Evolutionary conservation across 2,329 filamentous ascomycete species (phyloP), one percentile per base, ranked within the genome.

Genomic region (Pseudopyricularia javanii): DNA sequence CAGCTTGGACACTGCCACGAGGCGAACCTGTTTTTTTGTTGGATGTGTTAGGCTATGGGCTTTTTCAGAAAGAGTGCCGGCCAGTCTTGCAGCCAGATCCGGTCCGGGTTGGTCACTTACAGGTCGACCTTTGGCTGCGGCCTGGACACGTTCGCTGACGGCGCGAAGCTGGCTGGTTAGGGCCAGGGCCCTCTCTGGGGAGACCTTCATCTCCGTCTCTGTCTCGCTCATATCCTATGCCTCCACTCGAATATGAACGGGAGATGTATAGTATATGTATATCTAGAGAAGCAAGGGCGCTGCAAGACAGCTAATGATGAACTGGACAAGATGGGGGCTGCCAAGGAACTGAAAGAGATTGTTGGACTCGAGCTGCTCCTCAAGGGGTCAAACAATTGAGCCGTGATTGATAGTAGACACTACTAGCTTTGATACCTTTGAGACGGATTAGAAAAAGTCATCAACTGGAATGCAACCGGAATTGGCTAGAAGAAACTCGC

Each of bases 1-100:
- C 59, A 96, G 77, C 70, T 98, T 98, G 40, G 91, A 96, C 50
- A 98, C 93, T 28, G 93, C 91, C 43, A 98, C 90, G 37, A 98
- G 78, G 48, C 93, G 85, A 57, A 91, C 79, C 83, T 88, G 59
- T 35, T 52, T 57, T 55, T 47, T 47, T 50, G 53, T 49, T 30
- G 50, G 53, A 52, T 54, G 55, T 57, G 50, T 54, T 60, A 35
- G 51, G 50, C 14, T 22, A 12, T 11, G 7, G n/a, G 12, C 20
- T n/a, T 12, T 7, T 7, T 33, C 7, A 35, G 11, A n/a, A 14
- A 14, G 33, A n/a, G 33, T 7, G 33, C 4, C 15, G 33, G 33
- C 33, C 11, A 12, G 33, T 4, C 33, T n/a, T 4, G 33, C 17
- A 40, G 15, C 15, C 15, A 17, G 4, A 35, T 7, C 24, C 7